These are phyloP conservation scores for Rheum nobile DNA, from an alignment of 148 eudicot species.

Conservation along the genomic window DNA sequence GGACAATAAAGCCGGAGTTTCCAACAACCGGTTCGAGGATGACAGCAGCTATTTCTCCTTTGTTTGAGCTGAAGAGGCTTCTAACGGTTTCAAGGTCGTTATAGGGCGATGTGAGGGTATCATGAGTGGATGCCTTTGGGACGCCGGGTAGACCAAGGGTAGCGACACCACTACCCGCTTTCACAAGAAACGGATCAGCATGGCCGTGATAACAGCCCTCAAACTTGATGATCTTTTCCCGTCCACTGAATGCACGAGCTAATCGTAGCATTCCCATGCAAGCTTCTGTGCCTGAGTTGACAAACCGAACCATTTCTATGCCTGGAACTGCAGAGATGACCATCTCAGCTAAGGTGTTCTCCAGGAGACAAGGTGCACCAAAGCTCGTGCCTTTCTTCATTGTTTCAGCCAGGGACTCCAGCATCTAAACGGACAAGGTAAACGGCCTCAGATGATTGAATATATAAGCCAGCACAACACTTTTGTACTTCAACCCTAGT, in stretches of 20 bases:
- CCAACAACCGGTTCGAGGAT: constrained; percentile 95
- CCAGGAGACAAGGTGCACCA: constrained; percentile 96
- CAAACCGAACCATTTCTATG: constrained; percentile 95
- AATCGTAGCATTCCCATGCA: constrained; percentile 94
- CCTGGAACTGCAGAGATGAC: constrained; percentile 96
- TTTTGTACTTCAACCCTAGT: too few relatives aligned
- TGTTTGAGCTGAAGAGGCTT: constrained; percentile 46
- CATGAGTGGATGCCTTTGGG: constrained; percentile 66
- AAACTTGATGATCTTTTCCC: constrained; percentile 71
- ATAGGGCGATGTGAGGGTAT: constrained; percentile 70
- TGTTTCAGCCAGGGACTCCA: constrained; percentile 79
- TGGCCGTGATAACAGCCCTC: constrained; percentile 99
- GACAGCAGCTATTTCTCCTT: constrained; percentile 80
- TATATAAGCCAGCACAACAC: too few relatives aligned
- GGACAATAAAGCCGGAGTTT: constrained; percentile 82
- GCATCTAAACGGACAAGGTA: too few relatives aligned
- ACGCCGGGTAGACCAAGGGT: constrained; percentile 95
- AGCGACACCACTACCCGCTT: constrained; percentile 94
- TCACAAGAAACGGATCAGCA: constrained; percentile 90
- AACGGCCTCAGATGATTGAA: too few relatives aligned
- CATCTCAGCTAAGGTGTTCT: constrained; percentile 78
- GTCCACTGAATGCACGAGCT: constrained; percentile 88
- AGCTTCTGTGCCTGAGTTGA: constrained; percentile 96
- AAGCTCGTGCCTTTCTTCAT: constrained; percentile 99
- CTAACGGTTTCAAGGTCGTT: constrained; percentile 54